Evolutionary conservation across 139 green algal genomes (phyloP).

Genomic region (Tetratostichococcus sp.): DNA sequence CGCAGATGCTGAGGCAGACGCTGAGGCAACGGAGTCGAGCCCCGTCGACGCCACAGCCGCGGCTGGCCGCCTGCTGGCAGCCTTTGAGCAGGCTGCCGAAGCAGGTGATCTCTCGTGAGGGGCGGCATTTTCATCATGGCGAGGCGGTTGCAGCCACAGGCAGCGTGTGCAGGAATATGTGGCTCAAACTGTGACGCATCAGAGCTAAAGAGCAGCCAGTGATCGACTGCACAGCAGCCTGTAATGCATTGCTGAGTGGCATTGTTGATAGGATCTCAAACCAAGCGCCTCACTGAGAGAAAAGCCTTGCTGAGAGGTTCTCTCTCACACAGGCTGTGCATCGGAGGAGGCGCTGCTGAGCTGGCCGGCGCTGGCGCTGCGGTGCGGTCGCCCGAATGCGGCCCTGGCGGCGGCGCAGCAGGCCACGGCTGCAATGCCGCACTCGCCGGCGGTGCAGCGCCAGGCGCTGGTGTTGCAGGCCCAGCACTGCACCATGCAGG

Average conservation of each 20-base stretch:
- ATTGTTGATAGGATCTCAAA: too few species aligned
- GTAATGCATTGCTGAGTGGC: neutral
- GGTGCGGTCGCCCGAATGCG: constrained; percentile 17
- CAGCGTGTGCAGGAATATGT: too few species aligned
- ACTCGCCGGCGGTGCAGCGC: constrained; percentile 29
- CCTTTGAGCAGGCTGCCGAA: constrained; percentile 6
- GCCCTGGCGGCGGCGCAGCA: constrained; percentile 28
- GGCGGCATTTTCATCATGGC: neutral
- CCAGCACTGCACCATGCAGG: constrained; percentile 12
- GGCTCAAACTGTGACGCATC: too few species aligned
- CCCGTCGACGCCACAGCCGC: neutral
- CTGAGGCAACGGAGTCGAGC: neutral
- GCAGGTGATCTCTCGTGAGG: too few species aligned
- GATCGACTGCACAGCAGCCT: too few species aligned
- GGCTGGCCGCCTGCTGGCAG: constrained; percentile 5
- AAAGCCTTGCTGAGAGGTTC: too few species aligned
- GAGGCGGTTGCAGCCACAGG: constrained; percentile 8
- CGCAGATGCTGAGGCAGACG: neutral
- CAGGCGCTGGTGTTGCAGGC: constrained; percentile 34
- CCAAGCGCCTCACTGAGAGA: too few species aligned
- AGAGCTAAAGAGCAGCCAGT: too few species aligned
- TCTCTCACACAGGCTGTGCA: constrained; percentile 1
- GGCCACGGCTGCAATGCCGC: constrained; percentile 24
- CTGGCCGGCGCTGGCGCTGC: constrained; percentile 30
- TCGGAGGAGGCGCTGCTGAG: constrained; percentile 25